Base-by-base conservation (phyloP, 2,329 filamentous ascomycete genomes). In the Leptographium wingfieldii region DNA sequence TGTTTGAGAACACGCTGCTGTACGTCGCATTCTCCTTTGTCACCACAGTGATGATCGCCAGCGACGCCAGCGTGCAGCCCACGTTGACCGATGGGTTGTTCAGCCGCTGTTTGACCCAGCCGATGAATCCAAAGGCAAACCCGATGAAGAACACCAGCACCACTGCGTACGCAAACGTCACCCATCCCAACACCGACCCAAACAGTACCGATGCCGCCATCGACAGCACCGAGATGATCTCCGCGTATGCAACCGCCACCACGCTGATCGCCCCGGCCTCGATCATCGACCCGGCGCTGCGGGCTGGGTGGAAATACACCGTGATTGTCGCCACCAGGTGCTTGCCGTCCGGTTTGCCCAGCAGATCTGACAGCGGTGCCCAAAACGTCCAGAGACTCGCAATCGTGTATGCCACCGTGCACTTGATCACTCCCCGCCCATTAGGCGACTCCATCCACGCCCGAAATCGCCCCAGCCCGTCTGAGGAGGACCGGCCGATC, bases 241-340 rank as follows among this genome's bases (percentile, higher is more conserved):
- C 81, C 3, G 87, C 86, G 69, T 95, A 97, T 46, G 85, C 73
- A 62, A 96, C 89, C 1, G 91, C 92, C 40, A 87, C 77, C 46
- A 88, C 73, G 6, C 90, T 89, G 61, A 94, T 84, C 40, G 92
- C 73, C 12, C 87, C 81, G 3, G 91, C 92, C 72, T 96, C 89
- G 61, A 90, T 81, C 90, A 96, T 96, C 65, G 88, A 94, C 0
- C 92, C 92, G 31, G 86, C 82, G 22, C 90, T 90, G 61, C 92
- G 80, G 6, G 90, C 89, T 5, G 92, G 91, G 70, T 96, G 91
- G 68, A 96, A 97, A 69, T 96, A 97, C 12, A 96, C 92, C 0
- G 90, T 95, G 61, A 96, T 84, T 2, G 92, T 96, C 38, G 91
- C 91, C 57, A 96, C 90, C 68, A 96, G 86, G 72, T 96, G 92